phyloP scores from a whole-genome alignment of 495 filamentous ascomycete species.

The Penicillium lagena region DNA sequence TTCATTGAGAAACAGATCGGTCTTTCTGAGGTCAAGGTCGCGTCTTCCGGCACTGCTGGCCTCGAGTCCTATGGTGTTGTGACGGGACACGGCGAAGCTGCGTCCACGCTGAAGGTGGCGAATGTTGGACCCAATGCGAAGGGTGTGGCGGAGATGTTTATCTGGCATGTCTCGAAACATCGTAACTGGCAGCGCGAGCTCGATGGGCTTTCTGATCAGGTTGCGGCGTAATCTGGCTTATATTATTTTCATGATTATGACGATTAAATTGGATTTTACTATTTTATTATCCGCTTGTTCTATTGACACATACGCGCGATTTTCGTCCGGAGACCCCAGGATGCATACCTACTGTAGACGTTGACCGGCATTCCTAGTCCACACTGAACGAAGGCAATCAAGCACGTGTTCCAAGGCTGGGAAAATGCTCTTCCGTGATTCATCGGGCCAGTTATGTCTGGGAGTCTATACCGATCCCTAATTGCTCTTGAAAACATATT shows the following conservation, averaged over 20 bases:
- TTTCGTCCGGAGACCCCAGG: too few species aligned
- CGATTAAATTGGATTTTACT: background rate
- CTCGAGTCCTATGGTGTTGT: conserved; percentile 46
- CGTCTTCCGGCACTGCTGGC: conserved; percentile 43
- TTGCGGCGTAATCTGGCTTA: conserved; percentile 21
- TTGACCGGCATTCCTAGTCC: too few species aligned
- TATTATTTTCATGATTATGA: background rate
- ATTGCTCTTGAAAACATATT: too few species aligned
- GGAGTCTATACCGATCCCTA: too few species aligned
- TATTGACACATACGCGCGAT: too few species aligned
- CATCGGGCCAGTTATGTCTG: too few species aligned
- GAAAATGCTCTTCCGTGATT: too few species aligned
- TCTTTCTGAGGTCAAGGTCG: conserved; percentile 50
- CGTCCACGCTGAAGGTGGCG: conserved; percentile 35
- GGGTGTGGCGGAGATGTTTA: conserved; percentile 60
- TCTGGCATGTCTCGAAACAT: conserved; percentile 60
- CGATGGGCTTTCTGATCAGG: conserved; percentile 49
- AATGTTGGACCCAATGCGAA: conserved; percentile 39
- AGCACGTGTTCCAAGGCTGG: too few species aligned
- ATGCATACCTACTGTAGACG: too few species aligned
- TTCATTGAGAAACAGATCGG: conserved; percentile 51
- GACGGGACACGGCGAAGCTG: conserved; percentile 23
- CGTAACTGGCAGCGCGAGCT: conserved; percentile 66
- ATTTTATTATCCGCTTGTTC: too few species aligned
- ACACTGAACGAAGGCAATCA: too few species aligned